Evolutionary conservation across 345 rosid species (phyloP).

Genomic region (Eucalyptus guilfoylei): DNA sequence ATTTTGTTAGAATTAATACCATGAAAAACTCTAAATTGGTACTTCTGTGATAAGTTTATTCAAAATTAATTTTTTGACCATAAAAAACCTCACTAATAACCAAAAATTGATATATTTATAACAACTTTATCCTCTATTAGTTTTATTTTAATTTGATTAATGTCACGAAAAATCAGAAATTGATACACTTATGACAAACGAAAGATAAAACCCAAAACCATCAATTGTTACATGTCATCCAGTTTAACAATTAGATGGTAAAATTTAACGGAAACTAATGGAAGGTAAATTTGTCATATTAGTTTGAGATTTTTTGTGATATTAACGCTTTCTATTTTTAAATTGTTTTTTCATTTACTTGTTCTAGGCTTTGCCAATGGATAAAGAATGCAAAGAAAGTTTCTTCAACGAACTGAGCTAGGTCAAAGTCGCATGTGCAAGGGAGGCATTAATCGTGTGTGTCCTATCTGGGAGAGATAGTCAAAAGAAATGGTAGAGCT

Average conservation of each 20-base stretch:
- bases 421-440: not conserved
- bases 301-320: not conserved
- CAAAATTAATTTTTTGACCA: no score
- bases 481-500: not conserved
- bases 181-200: not conserved
- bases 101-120: not conserved
- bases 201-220: not conserved
- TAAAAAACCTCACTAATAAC: not conserved
- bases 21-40: no score
- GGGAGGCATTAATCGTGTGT: not conserved
- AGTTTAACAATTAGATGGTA: accelerated
- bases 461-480: not conserved
- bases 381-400: not conserved
- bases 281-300: no score
- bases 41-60: no score
- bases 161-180: not conserved
- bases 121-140: not conserved
- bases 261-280: accelerated
- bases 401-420: not conserved
- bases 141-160: no score
- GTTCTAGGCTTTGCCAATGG: not conserved
- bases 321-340: not conserved
- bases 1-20: no score
- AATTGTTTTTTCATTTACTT: not conserved
- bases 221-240: accelerated